Evolutionary conservation across 2,329 filamentous ascomycete species (phyloP).

Genomic region (Trichoderma pleuroti): DNA sequence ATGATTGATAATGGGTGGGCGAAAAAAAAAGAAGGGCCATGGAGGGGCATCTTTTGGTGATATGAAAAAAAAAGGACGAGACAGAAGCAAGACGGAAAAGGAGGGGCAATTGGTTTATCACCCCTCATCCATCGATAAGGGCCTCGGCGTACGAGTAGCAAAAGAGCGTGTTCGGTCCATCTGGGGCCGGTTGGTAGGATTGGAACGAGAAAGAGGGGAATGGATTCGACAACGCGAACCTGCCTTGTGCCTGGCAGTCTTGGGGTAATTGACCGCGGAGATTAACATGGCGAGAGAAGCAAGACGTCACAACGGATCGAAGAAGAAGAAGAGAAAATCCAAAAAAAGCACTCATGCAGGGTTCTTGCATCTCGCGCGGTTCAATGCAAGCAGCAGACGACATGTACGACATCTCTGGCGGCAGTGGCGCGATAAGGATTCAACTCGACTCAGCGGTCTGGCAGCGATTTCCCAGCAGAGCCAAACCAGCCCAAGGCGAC

Average conservation of each 20-base stretch:
- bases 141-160: background rate
- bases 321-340: background rate
- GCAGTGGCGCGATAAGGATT: slow-evolving; percentile 9
- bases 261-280: background rate
- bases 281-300: background rate
- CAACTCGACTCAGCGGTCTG: background rate
- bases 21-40: background rate
- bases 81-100: background rate
- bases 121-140: slow-evolving; percentile 19
- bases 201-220: background rate
- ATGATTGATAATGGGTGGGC: background rate
- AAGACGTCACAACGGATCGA: background rate
- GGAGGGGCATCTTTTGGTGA: slow-evolving; percentile 6
- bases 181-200: slow-evolving; percentile 5
- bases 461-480: background rate
- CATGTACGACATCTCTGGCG: slow-evolving; percentile 13
- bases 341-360: background rate
- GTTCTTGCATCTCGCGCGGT: background rate
- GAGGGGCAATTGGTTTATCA: slow-evolving; percentile 20
- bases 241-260: background rate
- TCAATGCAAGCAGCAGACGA: slow-evolving; percentile 11
- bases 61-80: background rate
- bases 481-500: background rate
- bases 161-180: background rate
- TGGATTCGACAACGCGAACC: background rate